These are phyloP conservation scores for Exsudoporus floridanus DNA, from an alignment of 1,284 basidiomycete genomes.

Conservation along the genomic window DNA sequence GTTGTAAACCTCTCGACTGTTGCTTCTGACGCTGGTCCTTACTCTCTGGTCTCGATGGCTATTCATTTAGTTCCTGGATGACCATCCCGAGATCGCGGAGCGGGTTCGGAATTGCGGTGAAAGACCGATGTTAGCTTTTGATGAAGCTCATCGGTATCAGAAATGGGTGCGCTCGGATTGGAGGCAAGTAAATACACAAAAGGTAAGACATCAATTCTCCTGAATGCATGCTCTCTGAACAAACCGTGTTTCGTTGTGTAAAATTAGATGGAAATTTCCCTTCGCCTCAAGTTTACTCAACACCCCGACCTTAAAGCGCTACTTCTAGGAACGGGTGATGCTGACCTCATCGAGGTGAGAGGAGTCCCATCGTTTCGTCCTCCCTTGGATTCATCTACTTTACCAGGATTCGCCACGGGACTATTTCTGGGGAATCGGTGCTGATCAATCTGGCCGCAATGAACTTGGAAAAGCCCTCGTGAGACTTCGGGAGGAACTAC, in stretches of 20 bases:
- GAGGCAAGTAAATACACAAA: conserved; percentile 60
- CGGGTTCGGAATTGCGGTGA: conserved; percentile 61
- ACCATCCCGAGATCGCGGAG: conserved; percentile 59
- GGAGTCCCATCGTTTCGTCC: background rate
- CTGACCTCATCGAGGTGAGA: conserved; percentile 60
- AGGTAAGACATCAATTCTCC: conserved; percentile 37
- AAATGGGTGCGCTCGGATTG: conserved; percentile 59
- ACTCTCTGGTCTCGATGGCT: background rate
- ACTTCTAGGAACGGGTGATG: conserved; percentile 58
- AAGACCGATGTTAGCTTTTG: conserved; percentile 59
- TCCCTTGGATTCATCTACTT: background rate
- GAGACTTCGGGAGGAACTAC: conserved; percentile 52
- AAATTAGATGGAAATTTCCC: conserved; percentile 58
- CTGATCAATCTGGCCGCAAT: conserved; percentile 59
- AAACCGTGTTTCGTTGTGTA: background rate
- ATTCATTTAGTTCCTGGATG: conserved; percentile 49
- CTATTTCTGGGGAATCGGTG: conserved; percentile 68
- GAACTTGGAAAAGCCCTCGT: conserved; percentile 71
- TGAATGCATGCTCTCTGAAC: background rate
- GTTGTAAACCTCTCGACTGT: background rate
- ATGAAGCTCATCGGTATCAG: conserved; percentile 63
- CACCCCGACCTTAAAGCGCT: conserved; percentile 53
- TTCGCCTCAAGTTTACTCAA: conserved; percentile 65
- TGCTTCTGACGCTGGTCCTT: background rate
- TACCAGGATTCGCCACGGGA: conserved; percentile 68